Base-by-base conservation (phyloP, 192 early-diverging fungal species). In the Physocladia obscura region DNA sequence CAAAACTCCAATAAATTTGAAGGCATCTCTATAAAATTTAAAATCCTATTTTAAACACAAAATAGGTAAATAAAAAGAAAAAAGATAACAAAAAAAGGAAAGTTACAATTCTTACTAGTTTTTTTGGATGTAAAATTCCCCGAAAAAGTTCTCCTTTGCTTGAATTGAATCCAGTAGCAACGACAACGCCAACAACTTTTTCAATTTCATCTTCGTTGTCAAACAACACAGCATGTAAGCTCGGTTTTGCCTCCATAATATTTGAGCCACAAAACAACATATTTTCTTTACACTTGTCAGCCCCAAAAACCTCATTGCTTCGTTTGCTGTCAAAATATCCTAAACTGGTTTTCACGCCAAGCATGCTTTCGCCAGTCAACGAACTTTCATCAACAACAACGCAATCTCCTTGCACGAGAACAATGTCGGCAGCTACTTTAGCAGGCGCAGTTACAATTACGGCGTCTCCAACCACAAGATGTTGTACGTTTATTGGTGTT, bases 121-220 rank as follows among this genome's bases (percentile, higher is more conserved):
- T 39, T 21, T 50, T 57, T 2, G 82, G 82, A 57, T 63, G 78
- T 29, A 83, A 39, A 40, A 83, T 83, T 13, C 74, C 67, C 2
- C 79, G 61, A 52, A 83, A 79, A 26, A 83, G 69, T 47, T 81
- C 57, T 2, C 82, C 82, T 56, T 81, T 83, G 21, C 70, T 61
- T 1, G 79, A 75, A 36, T 62, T 64, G 62, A 81, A 81, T 0
- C 81, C 81, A 1, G 81, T 83, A 21, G 79, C 55, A 3, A 64
- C 49, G 6, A 83, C 81, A 49, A 83, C 63, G 6, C 65, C 79
- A 31, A 79, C 67, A n/a, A 68, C 65, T 11, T 19, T 8, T 32
- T 65, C 34, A 6, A 6, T 6, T 34, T 50, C 71, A 15, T 74
- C 65, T 5, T 62, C 59, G 37, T 49, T 35, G 36, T 36, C 6